A percentile compares a stretch with the other conserved stretches of the same genome.
Evolutionary conservation across 495 filamentous ascomycete species (phyloP).

Genomic region (Neurospora sp.): DNA sequence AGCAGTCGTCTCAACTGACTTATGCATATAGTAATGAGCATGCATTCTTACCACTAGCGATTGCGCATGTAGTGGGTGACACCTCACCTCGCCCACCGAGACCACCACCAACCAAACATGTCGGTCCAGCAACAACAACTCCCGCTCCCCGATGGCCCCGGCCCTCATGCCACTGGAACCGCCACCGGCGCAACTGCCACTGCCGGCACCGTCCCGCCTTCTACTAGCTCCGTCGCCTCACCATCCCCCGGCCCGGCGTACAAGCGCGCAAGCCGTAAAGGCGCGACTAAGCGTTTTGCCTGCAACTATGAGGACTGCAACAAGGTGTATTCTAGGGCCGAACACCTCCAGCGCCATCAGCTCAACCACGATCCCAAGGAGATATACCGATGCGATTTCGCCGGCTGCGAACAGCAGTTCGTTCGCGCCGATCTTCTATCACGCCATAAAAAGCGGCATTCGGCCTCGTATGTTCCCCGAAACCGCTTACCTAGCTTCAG

Average conservation of each 20-base stretch:
- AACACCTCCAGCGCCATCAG: constrained; percentile 65
- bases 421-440: constrained; percentile 87
- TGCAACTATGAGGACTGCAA: constrained; percentile 80
- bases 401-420: constrained; percentile 79
- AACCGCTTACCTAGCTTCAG: constrained; percentile 75
- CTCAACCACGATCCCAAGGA: constrained; percentile 74
- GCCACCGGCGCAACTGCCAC: neutral
- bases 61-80: neutral
- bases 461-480: constrained; percentile 78
- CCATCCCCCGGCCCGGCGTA: constrained; percentile 11
- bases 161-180: neutral
- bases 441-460: constrained; percentile 87
- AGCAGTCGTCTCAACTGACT: neutral
- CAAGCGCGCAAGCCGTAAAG: constrained; percentile 42
- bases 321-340: constrained; percentile 90
- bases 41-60: neutral
- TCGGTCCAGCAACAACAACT: neutral
- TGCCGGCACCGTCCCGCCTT: neutral
- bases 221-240: neutral
- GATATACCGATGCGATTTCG: constrained; percentile 88
- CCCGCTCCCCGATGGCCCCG: neutral
- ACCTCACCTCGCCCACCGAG: neutral
- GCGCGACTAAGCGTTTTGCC: constrained; percentile 50
- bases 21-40: neutral
- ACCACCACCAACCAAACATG: neutral